Evolutionary conservation across 352 stramenopile species (phyloP).

Genomic region (Paralagenidium karlingii): DNA sequence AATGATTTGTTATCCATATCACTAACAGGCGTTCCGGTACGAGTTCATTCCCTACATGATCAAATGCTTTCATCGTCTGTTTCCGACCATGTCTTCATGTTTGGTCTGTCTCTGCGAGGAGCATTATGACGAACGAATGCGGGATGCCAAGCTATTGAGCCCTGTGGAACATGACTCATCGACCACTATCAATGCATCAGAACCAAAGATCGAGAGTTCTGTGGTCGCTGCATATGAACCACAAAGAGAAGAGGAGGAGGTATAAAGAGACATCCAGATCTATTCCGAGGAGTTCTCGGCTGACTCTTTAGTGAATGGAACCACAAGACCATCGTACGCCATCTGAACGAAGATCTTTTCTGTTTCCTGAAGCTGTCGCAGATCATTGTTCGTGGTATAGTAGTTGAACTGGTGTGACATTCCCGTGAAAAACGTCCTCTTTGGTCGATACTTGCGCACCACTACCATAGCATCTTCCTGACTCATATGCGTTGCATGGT

Average conservation of each 20-base stretch:
- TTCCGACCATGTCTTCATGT: too few relatives aligned
- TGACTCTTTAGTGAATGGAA: slow-evolving; percentile 50
- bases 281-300: too few relatives aligned
- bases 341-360: slow-evolving; percentile 68
- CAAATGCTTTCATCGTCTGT: slow-evolving; percentile 63
- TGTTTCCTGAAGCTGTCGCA: slow-evolving; percentile 25
- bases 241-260: too few relatives aligned
- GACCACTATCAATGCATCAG: too few relatives aligned
- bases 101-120: too few relatives aligned
- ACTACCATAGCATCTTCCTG: slow-evolving; percentile 50
- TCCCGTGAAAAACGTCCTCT: slow-evolving; percentile 63
- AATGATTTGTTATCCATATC: too few relatives aligned
- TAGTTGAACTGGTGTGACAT: slow-evolving; percentile 85
- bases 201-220: too few relatives aligned
- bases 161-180: too few relatives aligned
- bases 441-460: slow-evolving; percentile 45
- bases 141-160: too few relatives aligned
- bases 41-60: slow-evolving; percentile 55
- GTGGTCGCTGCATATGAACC: too few relatives aligned
- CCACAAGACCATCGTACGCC: slow-evolving; percentile 61
- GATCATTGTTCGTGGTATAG: slow-evolving; percentile 19
- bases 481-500: slow-evolving; percentile 81
- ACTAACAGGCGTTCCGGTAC: slow-evolving; percentile 38
- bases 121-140: too few relatives aligned
- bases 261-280: too few relatives aligned